A percentile compares a stretch with the other conserved stretches of the same genome.
Evolutionary conservation across 208 protist genomes (phyloP).

Genomic region (Crithidia bombi): DNA sequence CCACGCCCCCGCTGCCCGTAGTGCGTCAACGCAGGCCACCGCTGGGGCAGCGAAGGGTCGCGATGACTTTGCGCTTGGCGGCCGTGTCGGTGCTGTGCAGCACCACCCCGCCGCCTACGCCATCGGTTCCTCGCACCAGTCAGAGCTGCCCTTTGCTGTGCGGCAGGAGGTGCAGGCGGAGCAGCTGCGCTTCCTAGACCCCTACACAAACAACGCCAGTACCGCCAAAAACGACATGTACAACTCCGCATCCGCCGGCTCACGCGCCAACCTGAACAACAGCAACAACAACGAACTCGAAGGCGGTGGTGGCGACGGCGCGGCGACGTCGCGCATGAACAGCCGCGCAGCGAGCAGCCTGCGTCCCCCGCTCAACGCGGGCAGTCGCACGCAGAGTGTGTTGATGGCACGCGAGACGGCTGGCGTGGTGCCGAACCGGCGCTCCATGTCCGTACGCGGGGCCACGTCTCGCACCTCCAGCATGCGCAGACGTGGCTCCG

Average conservation of each 20-base stretch:
- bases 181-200: conserved; percentile 72
- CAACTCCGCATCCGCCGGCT: conserved; percentile 14
- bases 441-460: conserved; percentile 36
- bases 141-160: conserved; percentile 63
- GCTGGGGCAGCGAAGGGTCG: conserved; percentile 3
- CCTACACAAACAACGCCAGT: conserved; percentile 50
- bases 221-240: conserved; percentile 41
- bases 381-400: conserved; percentile 36
- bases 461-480: conserved; percentile 22
- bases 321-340: conserved; percentile 2
- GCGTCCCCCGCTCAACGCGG: conserved; percentile 19
- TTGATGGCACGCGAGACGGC: conserved; percentile 61
- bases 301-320: conserved; percentile 8
- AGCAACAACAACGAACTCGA: conserved; percentile 21
- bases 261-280: conserved; percentile 5
- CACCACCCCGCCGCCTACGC: conserved; percentile 70
- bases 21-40: background rate
- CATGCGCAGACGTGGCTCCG: conserved; percentile 30
- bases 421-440: conserved; percentile 74
- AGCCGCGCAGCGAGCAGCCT: conserved; percentile 26
- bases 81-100: conserved; percentile 74
- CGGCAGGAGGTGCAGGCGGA: conserved; percentile 76
- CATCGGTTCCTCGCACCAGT: conserved; percentile 66
- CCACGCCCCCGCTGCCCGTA: background rate
- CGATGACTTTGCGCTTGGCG: conserved; percentile 81